Base-by-base conservation (phyloP, 805 yeast genomes). In the Kregervanrija delftensis region DNA sequence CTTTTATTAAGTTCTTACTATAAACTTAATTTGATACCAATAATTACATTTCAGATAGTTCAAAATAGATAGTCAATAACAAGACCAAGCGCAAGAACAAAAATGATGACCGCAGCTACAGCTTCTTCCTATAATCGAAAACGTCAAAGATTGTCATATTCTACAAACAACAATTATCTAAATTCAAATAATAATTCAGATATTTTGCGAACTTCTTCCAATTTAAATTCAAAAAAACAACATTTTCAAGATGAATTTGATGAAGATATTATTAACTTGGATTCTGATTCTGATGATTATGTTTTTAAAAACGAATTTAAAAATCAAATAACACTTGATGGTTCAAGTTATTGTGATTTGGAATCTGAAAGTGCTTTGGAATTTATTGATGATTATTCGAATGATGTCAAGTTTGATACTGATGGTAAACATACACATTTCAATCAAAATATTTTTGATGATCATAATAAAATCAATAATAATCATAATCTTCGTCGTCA, bases 271-370 rank as follows among this genome's bases (percentile, higher is more conserved):
- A 61, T 69, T 32, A 59, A 65, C 34, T 49, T 70, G 39, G 74
- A 68, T 42, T 70, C 74, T 0, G 75, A 70, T 39, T 67, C 68
- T 22, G 72, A 68, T 13, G 62, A 63, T 22, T 64, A 65, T 42
- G 51, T 53, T 30, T 61, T 60, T 40, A 55, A 54, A 35, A 54
- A 57, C 32, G 49, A 46, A 40, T 15, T 33, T 37, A 13, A 33
- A 17, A 41, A 43, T 6, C 34, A 10, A 22, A 22, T 22, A 22
- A 22, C 28, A 8, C 28, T 22, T 6, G 28, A 22, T 6, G 28
- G 28, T 22, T 22, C 28, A 6, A 22, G 28, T 22, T 22, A 22
- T 22, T 22, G 28, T 22, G 28, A 22, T 6, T 5, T 22, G 28
- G 28, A 22, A 22, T 22, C 28, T 28, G 30, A 30, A 39, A 39